Conservation (phyloP, 768 basidiomycete genomes). For the Suillus alpinus region DNA sequence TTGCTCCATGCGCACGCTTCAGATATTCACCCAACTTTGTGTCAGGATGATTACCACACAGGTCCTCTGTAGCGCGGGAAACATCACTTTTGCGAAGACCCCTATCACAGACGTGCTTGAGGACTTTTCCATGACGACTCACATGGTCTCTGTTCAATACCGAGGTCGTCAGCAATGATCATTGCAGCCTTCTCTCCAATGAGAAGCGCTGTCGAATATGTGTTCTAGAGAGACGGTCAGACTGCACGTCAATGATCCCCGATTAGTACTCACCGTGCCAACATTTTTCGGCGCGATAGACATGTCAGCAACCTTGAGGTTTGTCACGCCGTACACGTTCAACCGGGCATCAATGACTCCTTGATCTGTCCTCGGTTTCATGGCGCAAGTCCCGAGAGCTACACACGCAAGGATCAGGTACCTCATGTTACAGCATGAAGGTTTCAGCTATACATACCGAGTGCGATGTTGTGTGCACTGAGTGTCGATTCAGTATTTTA, state of each 20-base stretch:
- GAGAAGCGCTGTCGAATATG: conserved; percentile 36
- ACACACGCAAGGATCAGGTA: neutral
- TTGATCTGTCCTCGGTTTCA: conserved; percentile 57
- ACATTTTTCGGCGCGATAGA: conserved; percentile 36
- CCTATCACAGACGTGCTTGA: too few species aligned
- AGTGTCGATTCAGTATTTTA: too few species aligned
- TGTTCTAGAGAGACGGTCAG: conserved; percentile 23
- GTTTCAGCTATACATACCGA: too few species aligned
- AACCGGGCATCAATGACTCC: conserved; percentile 63
- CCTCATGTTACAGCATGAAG: too few species aligned
- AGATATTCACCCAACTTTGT: too few species aligned
- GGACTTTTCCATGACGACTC: too few species aligned
- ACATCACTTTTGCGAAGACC: too few species aligned
- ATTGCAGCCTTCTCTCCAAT: conserved; percentile 58
- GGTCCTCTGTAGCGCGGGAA: too few species aligned
- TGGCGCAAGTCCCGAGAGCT: conserved; percentile 67
- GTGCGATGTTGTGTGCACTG: too few species aligned
- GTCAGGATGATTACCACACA: too few species aligned
- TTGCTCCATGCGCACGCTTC: too few species aligned
- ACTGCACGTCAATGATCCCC: too few species aligned
- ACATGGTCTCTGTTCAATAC: conserved; percentile 15
- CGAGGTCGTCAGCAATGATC: conserved; percentile 51
- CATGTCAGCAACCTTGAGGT: conserved; percentile 54
- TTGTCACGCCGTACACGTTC: conserved; percentile 58
- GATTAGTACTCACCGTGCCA: conserved; percentile 17